Percentiles rank a stretch among this genome's conserved stretches.
phyloP scores from a whole-genome alignment of 352 stramenopile species.

The Thalassiosira delicatula region DNA sequence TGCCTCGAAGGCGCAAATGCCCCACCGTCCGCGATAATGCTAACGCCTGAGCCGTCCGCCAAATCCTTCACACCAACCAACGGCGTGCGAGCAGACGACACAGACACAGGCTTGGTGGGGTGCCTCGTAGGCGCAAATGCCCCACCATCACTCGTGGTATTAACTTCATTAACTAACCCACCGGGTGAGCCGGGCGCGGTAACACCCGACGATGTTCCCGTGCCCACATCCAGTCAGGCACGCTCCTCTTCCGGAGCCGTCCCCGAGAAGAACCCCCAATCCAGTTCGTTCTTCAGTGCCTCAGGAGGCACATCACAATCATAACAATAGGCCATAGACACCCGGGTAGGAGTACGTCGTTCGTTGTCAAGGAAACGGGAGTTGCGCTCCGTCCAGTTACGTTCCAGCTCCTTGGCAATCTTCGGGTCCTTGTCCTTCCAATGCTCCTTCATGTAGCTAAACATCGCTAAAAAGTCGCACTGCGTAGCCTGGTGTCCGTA shows the following conservation, averaged over 20 bases:
- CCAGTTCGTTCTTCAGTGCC: neutral
- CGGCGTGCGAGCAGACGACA: no score
- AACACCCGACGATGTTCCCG: no score
- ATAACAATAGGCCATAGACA: neutral
- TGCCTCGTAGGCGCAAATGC: no score
- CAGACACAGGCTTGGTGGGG: no score
- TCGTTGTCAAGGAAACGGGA: neutral
- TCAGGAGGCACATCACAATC: neutral
- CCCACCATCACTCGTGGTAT: no score
- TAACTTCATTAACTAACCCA: no score
- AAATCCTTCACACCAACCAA: no score
- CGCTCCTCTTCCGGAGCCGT: neutral
- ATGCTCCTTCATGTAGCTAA: neutral
- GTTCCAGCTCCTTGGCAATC: neutral
- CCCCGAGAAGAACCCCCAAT: neutral
- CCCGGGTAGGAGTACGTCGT: neutral
- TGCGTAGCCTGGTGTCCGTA: neutral
- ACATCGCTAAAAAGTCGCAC: neutral
- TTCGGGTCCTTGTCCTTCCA: neutral
- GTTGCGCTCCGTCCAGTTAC: neutral
- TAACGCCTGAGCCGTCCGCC: no score
- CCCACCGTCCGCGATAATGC: no score
- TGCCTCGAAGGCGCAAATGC: no score
- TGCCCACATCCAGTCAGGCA: no score
- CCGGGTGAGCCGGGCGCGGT: no score